Base-by-base conservation (phyloP, 2,329 filamentous ascomycete genomes). In the Fusarium zealandicum region DNA sequence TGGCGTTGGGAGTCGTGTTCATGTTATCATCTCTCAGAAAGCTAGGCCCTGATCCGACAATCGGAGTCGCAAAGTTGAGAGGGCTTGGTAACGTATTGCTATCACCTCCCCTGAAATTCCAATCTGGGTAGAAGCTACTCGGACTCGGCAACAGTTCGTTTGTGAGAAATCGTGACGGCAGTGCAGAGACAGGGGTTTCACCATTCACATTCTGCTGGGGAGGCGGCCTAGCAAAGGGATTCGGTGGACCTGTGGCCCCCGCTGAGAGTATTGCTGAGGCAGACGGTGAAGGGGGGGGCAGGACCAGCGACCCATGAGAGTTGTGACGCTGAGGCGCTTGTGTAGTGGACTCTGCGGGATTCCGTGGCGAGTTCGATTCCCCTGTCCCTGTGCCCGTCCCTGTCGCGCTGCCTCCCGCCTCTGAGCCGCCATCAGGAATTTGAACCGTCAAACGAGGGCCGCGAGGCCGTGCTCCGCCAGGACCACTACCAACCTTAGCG, bases 271-370 rank as follows among this genome's bases (percentile, higher is more conserved):
- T 80, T 3, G 92, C 86, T 17, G 90, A 90, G 3, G 92, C 90
- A 25, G 92, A 96, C 0, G 95, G 93, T 1, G 95, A 97, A 0
- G 95, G 95, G 7, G 93, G 93, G 14, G 95, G 95, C 6, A 99
- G 81, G 3, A 97, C 91, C 16, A 96, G 87, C 5, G 83, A 82
- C 13, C 84, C 81, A 65, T 88, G 84, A 5, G 82, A 86, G 38
- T 86, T 77, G 53, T 79, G 76, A 20, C 80, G 78, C 37, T 79
- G 75, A 37, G 76, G 72, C 10, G 72, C 81, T 39, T 85, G 83
- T 3, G 84, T 82, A 6, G 87, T 84, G 2, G 80, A 59, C 35
- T 83, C 82, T 35, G 79, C 80, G 14, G 83, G 80, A 32, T 85
- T 85, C 35, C 83, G 83, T 27, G 88, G 73, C 69, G 89, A 78